These are phyloP conservation scores for Camptophora hylomeconis DNA, from an alignment of 2,329 filamentous ascomycete species.

Conservation along the genomic window DNA sequence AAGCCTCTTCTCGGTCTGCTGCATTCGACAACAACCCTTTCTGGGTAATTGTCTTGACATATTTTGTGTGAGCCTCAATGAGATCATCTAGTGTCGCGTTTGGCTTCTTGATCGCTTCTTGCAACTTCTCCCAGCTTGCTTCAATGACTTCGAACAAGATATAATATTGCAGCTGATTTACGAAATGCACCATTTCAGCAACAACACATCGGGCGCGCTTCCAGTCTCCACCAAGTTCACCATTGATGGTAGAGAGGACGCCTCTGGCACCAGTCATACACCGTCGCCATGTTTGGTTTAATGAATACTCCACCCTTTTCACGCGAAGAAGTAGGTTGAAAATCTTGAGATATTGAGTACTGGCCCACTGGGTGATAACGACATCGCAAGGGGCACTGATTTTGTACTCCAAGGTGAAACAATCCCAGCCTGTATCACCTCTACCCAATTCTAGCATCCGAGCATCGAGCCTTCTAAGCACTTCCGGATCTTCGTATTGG, in stretches of 20 bases:
- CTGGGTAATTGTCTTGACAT: constrained; percentile 86
- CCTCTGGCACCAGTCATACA: constrained; percentile 91
- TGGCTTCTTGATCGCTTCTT: constrained; percentile 67
- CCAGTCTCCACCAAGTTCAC: constrained; percentile 67
- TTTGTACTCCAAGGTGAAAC: constrained; percentile 97
- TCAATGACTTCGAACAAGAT: constrained; percentile 98
- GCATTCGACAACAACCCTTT: constrained; percentile 62
- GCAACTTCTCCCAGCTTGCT: constrained; percentile 82
- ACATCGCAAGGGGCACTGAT: constrained; percentile 94
- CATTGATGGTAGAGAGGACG: constrained; percentile 67
- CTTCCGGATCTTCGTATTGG: constrained; percentile 85
- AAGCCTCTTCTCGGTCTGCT: constrained; percentile 55
- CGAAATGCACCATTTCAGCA: constrained; percentile 97
- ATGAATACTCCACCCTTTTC: constrained; percentile 90
- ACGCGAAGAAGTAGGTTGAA: constrained; percentile 99
- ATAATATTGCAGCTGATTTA: constrained; percentile 95
- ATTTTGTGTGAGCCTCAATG: constrained; percentile 79
- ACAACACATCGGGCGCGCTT: constrained; percentile 77
- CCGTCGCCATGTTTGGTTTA: constrained; percentile 81
- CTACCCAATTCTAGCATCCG: constrained; percentile 94
- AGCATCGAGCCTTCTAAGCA: constrained; percentile 83
- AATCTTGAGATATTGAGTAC: constrained; percentile 92
- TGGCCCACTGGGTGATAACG: constrained; percentile 90
- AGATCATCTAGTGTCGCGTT: constrained; percentile 89
- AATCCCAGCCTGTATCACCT: constrained; percentile 97